Evolutionary conservation across 2,329 filamentous ascomycete species (phyloP).

Genomic region (Zarea fungicola): DNA sequence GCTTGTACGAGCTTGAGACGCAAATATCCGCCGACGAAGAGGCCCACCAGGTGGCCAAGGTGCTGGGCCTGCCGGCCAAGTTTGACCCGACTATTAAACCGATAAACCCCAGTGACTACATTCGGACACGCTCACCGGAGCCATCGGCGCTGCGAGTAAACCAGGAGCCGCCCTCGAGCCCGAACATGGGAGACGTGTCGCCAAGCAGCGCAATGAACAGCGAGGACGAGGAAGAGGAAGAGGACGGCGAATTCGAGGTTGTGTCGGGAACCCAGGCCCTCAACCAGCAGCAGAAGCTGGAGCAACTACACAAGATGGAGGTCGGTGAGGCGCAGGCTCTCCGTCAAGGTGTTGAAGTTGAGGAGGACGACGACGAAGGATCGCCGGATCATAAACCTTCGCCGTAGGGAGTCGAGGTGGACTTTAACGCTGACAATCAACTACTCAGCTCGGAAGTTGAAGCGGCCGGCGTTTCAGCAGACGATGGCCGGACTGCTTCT

Average conservation of each 20-base stretch:
- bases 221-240: slow-evolving; percentile 33
- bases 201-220: slow-evolving; percentile 31
- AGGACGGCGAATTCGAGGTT: slow-evolving; percentile 40
- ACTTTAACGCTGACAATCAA: no score
- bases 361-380: slow-evolving; percentile 32
- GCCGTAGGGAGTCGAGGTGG: neutral
- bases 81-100: slow-evolving; percentile 62
- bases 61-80: slow-evolving; percentile 55
- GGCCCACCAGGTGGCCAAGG: slow-evolving; percentile 59
- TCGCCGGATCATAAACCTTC: slow-evolving; percentile 1
- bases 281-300: slow-evolving; percentile 42
- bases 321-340: slow-evolving; percentile 52
- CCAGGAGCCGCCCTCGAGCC: slow-evolving; percentile 18
- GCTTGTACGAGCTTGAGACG: slow-evolving; percentile 50
- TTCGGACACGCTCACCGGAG: slow-evolving; percentile 18
- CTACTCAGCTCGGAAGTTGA: no score
- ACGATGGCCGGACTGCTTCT: no score
- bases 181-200: slow-evolving; percentile 20
- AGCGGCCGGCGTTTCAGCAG: no score
- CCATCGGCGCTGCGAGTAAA: slow-evolving; percentile 3
- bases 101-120: slow-evolving; percentile 30
- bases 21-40: slow-evolving; percentile 55
- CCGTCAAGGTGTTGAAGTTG: slow-evolving; percentile 32
- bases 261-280: slow-evolving; percentile 38
- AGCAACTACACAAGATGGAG: slow-evolving; percentile 56